Evolutionary conservation across 73 alveolate genomes (phyloP).

Genomic region (Paramecium tetraurelia): DNA sequence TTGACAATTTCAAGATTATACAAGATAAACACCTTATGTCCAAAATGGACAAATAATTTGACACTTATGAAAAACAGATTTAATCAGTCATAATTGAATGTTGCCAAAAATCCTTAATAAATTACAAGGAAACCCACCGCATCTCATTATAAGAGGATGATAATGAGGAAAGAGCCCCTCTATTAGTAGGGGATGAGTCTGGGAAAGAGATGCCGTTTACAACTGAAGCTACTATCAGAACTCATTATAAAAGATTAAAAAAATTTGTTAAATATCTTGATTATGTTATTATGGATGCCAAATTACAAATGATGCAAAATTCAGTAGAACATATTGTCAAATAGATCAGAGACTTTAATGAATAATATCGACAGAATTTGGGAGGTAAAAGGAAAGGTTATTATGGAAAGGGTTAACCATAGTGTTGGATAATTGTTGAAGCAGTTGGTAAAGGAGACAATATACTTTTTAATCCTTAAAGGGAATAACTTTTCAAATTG

Average conservation of each 20-base stretch:
- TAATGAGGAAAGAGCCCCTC: constrained; percentile 74
- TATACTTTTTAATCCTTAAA: constrained; percentile 21
- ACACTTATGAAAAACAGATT: constrained; percentile 65
- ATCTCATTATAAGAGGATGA: constrained; percentile 75
- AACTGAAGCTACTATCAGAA: constrained; percentile 96
- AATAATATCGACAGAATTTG: not conserved
- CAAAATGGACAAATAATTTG: constrained; percentile 63
- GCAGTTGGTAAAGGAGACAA: constrained; percentile 29
- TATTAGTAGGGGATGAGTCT: constrained; percentile 86
- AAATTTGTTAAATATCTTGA: constrained; percentile 92
- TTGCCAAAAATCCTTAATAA: constrained; percentile 77
- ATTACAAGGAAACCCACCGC: constrained; percentile 79
- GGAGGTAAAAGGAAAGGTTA: constrained; percentile 50
- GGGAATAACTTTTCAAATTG: constrained; percentile 5
- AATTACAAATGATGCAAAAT: constrained; percentile 63
- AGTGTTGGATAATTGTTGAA: constrained; percentile 62
- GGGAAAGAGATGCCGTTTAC: constrained; percentile 93
- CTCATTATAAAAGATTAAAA: constrained; percentile 92
- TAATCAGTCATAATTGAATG: constrained; percentile 65
- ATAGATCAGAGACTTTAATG: not conserved
- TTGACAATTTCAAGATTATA: constrained; percentile 65
- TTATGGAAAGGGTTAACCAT: constrained; percentile 65
- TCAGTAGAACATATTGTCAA: constrained; percentile 47
- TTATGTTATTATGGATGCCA: constrained; percentile 89
- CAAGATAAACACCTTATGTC: constrained; percentile 69